A percentile compares a stretch with the other conserved stretches of the same genome.
Conservation (phyloP, 1,284 basidiomycete species). For the Tremellales sp. region DNA sequence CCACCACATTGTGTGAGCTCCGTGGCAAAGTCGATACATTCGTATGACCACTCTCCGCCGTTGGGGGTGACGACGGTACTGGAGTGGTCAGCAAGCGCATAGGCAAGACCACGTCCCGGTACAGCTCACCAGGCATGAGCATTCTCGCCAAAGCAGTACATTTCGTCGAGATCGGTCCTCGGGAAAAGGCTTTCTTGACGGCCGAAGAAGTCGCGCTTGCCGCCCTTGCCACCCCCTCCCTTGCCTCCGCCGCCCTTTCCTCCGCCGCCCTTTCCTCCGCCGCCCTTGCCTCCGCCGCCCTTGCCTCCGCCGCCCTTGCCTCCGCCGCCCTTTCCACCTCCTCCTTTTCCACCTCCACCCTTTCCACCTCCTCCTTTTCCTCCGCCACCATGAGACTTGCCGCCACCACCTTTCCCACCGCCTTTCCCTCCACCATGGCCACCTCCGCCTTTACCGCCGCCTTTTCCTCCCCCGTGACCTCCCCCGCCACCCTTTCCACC, state of each 20-base stretch:
- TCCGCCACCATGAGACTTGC: not conserved
- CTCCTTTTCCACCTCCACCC: not conserved
- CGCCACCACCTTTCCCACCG: not conserved
- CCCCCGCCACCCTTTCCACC: not conserved
- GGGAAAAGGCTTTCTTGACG: slow-evolving; percentile 21
- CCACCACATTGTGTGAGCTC: slow-evolving; percentile 62
- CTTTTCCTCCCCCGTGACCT: not conserved
- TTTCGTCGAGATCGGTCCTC: slow-evolving; percentile 31
- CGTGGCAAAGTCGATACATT: slow-evolving; percentile 47
- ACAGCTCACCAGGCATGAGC: slow-evolving; percentile 39
- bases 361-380: not conserved
- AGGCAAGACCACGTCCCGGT: not conserved
- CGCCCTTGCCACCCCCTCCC: not conserved
- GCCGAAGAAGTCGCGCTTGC: slow-evolving; percentile 12
- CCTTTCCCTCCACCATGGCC: not conserved
- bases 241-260: not conserved
- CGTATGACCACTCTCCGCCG: slow-evolving; percentile 39
- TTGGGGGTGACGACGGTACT: slow-evolving; percentile 22
- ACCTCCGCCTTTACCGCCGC: slow-evolving; percentile 1
- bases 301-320: too few species aligned
- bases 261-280: not conserved
- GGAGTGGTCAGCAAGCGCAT: slow-evolving; percentile 1
- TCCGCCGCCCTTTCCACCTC: not conserved
- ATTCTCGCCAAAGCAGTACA: slow-evolving; percentile 38
- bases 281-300: slow-evolving; percentile 5